Evolutionary conservation across 73 alveolate species (phyloP).

Genomic region (Tetrahymena borealis): DNA sequence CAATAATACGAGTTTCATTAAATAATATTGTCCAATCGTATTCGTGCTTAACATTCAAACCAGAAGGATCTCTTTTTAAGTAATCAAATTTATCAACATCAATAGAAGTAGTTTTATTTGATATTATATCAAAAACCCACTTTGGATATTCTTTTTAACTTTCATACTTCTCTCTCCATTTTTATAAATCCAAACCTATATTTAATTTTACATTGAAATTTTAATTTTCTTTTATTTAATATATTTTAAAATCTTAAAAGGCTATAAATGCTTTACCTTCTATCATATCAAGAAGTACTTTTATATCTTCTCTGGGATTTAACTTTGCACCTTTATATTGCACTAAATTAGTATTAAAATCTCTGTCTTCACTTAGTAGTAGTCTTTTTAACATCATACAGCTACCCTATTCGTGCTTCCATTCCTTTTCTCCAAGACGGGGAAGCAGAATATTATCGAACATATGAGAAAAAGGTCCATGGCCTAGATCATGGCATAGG

Average conservation of each 20-base stretch:
- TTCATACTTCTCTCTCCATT: not conserved
- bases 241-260: too few relatives aligned
- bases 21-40: slow-evolving; percentile 61
- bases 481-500: slow-evolving; percentile 85
- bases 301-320: slow-evolving; percentile 47
- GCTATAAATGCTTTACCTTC: slow-evolving; percentile 37
- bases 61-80: slow-evolving; percentile 71
- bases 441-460: slow-evolving; percentile 63
- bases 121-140: slow-evolving; percentile 84
- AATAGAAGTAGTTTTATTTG: slow-evolving; percentile 75
- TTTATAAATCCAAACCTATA: not conserved
- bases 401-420: slow-evolving; percentile 86
- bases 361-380: slow-evolving; percentile 60
- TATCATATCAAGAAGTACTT: slow-evolving; percentile 5
- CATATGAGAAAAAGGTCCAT: slow-evolving; percentile 83
- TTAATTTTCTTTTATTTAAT: too few relatives aligned
- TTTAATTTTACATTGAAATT: not conserved
- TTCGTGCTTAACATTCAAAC: slow-evolving; percentile 60
- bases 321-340: slow-evolving; percentile 39
- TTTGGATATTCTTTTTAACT: not conserved
- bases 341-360: slow-evolving; percentile 47
- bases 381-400: slow-evolving; percentile 60
- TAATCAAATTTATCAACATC: slow-evolving; percentile 91
- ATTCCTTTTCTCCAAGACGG: slow-evolving; percentile 23
- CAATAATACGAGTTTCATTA: slow-evolving; percentile 61